Evolutionary conservation across 495 filamentous ascomycete species (phyloP).

Genomic region (Hypoxylon rickii): DNA sequence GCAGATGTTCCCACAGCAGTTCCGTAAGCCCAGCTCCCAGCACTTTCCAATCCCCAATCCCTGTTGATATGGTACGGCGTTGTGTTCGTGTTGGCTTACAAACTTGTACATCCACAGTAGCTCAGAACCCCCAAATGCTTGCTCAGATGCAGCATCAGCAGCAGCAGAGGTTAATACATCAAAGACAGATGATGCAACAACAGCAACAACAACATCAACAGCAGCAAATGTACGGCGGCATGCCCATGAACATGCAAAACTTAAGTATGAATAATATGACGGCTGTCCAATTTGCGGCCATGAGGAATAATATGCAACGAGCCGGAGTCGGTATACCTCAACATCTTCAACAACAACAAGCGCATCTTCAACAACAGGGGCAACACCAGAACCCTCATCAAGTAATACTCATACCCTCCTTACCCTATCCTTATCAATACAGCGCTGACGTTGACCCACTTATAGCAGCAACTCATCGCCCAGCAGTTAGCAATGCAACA

Average conservation of each 20-base stretch:
- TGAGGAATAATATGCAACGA: slow-evolving; percentile 51
- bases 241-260: slow-evolving; percentile 60
- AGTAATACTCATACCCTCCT: slow-evolving; percentile 4
- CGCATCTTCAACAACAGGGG: slow-evolving; percentile 51
- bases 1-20: slow-evolving; percentile 59
- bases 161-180: too few species aligned
- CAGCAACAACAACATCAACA: too few species aligned
- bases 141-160: slow-evolving; percentile 53
- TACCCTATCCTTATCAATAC: too few species aligned
- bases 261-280: slow-evolving; percentile 49
- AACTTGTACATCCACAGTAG: slow-evolving; percentile 38
- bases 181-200: slow-evolving; percentile 51
- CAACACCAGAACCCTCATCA: slow-evolving; percentile 50
- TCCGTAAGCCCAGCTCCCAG: slow-evolving; percentile 6
- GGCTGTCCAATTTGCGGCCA: slow-evolving; percentile 59
- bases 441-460: slow-evolving; percentile 5
- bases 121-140: slow-evolving; percentile 58
- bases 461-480: slow-evolving; percentile 38
- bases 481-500: slow-evolving; percentile 51
- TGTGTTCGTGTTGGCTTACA: slow-evolving; percentile 17
- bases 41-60: not conserved
- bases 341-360: slow-evolving; percentile 53
- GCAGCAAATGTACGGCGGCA: slow-evolving; percentile 52
- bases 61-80: not conserved
- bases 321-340: slow-evolving; percentile 47